phyloP scores from a whole-genome alignment of 257 asterid species.

The Nicotiana noctiflora region DNA sequence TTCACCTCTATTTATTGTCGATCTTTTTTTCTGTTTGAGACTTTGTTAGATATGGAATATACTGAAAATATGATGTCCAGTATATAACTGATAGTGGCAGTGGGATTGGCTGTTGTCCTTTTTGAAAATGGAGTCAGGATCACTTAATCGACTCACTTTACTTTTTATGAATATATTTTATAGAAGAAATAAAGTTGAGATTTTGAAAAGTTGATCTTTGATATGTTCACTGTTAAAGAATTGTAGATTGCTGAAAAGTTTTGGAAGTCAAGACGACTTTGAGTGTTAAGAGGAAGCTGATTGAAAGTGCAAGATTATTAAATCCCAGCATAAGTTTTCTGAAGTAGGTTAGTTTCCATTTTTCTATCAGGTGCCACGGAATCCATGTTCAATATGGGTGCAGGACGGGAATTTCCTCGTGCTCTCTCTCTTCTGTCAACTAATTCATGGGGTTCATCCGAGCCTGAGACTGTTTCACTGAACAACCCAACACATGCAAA shows the following conservation, averaged over 20 bases:
- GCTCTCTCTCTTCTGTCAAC: slow-evolving; percentile 99
- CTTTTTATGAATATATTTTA: not conserved
- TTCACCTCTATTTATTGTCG: not conserved
- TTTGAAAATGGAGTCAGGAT: not conserved
- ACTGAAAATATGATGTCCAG: not conserved
- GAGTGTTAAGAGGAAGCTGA: not conserved
- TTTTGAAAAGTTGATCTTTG: not conserved
- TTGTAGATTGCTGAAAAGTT: not conserved
- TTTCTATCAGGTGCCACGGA: slow-evolving; percentile 54
- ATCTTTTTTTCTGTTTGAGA: not conserved
- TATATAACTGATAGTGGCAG: not conserved
- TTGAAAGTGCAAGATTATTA: not conserved
- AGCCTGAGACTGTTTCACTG: slow-evolving; percentile 32
- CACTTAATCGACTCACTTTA: not conserved
- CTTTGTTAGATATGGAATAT: not conserved
- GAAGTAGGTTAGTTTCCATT: not conserved
- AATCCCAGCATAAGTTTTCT: not conserved
- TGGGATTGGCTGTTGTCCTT: not conserved
- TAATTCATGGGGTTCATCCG: slow-evolving; percentile 53
- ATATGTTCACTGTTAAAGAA: not conserved
- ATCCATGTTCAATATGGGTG: slow-evolving; percentile 29
- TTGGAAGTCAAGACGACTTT: not conserved
- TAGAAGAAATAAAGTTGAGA: not conserved
- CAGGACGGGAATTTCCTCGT: slow-evolving; percentile 50
- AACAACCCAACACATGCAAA: slow-evolving; percentile 31